Evolutionary conservation across 805 yeast species (phyloP).

Genomic region (Starmerella cellae): DNA sequence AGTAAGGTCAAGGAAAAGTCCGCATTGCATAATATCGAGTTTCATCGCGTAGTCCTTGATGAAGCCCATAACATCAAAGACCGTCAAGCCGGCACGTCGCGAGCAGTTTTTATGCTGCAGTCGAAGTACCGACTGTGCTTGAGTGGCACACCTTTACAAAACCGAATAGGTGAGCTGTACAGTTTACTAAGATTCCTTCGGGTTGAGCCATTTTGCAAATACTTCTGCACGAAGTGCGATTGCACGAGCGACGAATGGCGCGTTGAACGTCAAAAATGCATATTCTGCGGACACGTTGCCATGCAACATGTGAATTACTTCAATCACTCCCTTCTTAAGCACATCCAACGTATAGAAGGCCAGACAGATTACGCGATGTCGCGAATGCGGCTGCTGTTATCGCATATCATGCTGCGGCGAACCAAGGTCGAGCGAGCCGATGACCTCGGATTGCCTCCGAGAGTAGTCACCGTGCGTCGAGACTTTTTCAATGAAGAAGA

Average conservation of each 20-base stretch:
- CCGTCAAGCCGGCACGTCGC: conserved; percentile 82
- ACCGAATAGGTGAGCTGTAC: conserved; percentile 91
- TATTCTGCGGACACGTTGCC: conserved; percentile 74
- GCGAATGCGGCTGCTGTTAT: conserved; percentile 58
- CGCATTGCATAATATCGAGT: conserved; percentile 56
- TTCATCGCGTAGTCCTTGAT: conserved; percentile 78
- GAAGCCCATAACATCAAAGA: conserved; percentile 98
- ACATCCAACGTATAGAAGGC: conserved; percentile 72
- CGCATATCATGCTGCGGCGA: conserved; percentile 80
- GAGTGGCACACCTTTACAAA: conserved; percentile 93
- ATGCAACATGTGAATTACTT: conserved; percentile 93
- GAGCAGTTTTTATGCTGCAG: conserved; percentile 65
- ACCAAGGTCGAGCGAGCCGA: conserved; percentile 95
- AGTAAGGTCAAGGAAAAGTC: conserved; percentile 63
- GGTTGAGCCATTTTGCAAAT: conserved; percentile 73
- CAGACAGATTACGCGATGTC: conserved; percentile 69
- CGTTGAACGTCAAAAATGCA: conserved; percentile 78
- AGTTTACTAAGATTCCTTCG: conserved; percentile 77
- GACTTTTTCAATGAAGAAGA: conserved; percentile 91
- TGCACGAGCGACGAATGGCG: conserved; percentile 76
- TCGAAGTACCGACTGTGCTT: conserved; percentile 79
- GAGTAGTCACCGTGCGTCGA: conserved; percentile 76
- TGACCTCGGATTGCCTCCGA: conserved; percentile 92
- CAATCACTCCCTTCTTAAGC: conserved; percentile 89
- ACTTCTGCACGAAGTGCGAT: conserved; percentile 86